Percentiles rank a stretch among this genome's conserved stretches.
phyloP scores from a whole-genome alignment of 495 filamentous ascomycete species.

The Parathielavia appendiculata region DNA sequence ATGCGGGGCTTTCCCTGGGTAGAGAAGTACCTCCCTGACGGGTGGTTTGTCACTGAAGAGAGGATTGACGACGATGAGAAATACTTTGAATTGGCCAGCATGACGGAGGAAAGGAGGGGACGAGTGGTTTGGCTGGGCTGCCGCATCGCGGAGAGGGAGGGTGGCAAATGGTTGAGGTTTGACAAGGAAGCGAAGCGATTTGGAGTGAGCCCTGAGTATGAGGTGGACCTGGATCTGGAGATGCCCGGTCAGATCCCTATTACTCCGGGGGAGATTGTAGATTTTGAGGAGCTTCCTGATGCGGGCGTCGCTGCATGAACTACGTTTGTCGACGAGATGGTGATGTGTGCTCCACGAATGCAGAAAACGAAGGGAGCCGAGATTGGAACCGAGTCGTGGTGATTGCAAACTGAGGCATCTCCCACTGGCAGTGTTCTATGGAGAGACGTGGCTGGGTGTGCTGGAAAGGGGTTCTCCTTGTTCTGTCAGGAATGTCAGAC shows the following conservation, averaged over 20 bases:
- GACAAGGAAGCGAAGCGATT: slow-evolving; percentile 31
- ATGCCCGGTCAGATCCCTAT: neutral
- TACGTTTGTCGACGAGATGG: neutral
- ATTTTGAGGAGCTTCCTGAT: slow-evolving; percentile 29
- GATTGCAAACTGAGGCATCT: no score
- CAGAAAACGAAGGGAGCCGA: no score
- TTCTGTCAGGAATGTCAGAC: no score
- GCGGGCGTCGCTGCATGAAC: slow-evolving; percentile 6
- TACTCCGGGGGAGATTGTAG: slow-evolving; percentile 14
- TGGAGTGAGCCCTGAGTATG: slow-evolving; percentile 26
- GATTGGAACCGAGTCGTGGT: neutral
- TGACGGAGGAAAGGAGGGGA: slow-evolving; percentile 59
- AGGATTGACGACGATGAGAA: slow-evolving; percentile 74
- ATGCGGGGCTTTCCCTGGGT: slow-evolving; percentile 73
- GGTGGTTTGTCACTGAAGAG: slow-evolving; percentile 60
- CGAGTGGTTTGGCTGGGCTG: slow-evolving; percentile 70
- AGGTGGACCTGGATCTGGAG: slow-evolving; percentile 24
- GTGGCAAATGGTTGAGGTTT: slow-evolving; percentile 36
- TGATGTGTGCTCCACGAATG: neutral
- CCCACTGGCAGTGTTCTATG: neutral
- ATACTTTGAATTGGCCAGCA: slow-evolving; percentile 61
- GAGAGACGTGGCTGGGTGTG: no score
- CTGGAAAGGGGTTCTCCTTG: no score
- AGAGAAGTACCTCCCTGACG: slow-evolving; percentile 59
- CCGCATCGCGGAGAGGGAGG: slow-evolving; percentile 44